phyloP scores from a whole-genome alignment of 2,329 filamentous ascomycete species.

The Alternaria burnsii region DNA sequence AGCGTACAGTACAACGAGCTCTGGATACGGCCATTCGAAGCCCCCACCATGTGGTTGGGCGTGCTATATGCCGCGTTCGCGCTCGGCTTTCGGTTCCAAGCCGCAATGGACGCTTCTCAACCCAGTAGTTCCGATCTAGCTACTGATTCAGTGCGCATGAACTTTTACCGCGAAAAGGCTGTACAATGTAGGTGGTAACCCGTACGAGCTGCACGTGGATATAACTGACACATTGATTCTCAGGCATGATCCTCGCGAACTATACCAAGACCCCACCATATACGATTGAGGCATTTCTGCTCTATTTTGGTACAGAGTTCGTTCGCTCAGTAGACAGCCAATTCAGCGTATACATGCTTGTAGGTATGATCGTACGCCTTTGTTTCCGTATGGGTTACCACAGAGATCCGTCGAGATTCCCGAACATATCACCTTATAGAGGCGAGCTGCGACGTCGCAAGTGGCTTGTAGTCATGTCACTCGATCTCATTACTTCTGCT shows the following conservation, averaged over 20 bases:
- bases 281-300: constrained; percentile 42
- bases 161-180: constrained; percentile 43
- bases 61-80: constrained; percentile 55
- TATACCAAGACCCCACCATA: constrained; percentile 48
- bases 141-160: constrained; percentile 30
- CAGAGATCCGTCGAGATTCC: constrained; percentile 50
- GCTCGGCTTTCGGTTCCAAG: constrained; percentile 37
- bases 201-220: neutral
- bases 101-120: constrained; percentile 22
- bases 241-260: constrained; percentile 40
- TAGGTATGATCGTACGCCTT: constrained; percentile 43
- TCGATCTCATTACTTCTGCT: constrained; percentile 51
- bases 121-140: neutral
- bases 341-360: constrained; percentile 40
- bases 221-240: neutral
- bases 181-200: constrained; percentile 31
- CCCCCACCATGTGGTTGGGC: constrained; percentile 56
- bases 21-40: constrained; percentile 52
- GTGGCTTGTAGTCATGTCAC: constrained; percentile 62
- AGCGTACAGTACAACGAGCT: constrained; percentile 52
- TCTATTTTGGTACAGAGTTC: constrained; percentile 43
- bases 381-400: constrained; percentile 55
- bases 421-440: constrained; percentile 61
- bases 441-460: constrained; percentile 68
- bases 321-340: constrained; percentile 41